Percentiles rank a stretch among this genome's conserved stretches.
phyloP scores from a whole-genome alignment of 1,284 basidiomycete genomes.

The Pholiota adiposa region DNA sequence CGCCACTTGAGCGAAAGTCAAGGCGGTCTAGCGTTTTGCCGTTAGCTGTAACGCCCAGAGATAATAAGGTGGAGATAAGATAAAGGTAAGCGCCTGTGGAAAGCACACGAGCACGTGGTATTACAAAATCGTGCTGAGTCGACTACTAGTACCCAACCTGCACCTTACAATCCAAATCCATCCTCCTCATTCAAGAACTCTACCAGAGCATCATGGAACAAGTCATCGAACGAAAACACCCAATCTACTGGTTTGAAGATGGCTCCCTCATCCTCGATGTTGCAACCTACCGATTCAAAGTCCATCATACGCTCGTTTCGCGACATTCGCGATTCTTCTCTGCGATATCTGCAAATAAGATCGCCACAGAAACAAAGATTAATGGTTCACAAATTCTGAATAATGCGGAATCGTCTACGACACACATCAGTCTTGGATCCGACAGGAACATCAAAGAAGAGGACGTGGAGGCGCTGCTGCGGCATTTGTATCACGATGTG shows the following conservation, averaged over 20 bases:
- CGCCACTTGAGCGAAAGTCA: too few species aligned
- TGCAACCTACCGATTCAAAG: conserved; percentile 49
- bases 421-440: neutral
- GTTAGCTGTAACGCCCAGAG: too few species aligned
- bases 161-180: too few species aligned
- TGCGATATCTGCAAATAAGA: conserved; percentile 5
- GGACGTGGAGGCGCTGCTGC: conserved; percentile 46
- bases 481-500: conserved; percentile 67
- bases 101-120: too few species aligned
- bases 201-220: conserved; percentile 6
- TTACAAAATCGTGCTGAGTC: too few species aligned
- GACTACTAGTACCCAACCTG: too few species aligned
- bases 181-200: too few species aligned
- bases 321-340: conserved; percentile 52
- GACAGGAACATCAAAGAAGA: neutral
- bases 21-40: too few species aligned
- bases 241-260: conserved; percentile 65
- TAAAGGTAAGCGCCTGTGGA: too few species aligned
- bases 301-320: conserved; percentile 32
- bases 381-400: neutral
- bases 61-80: too few species aligned
- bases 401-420: neutral
- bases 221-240: conserved; percentile 32
- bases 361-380: neutral
- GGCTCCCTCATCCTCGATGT: conserved; percentile 57